Percentiles rank a stretch among this genome's conserved stretches.
These are phyloP conservation scores for Mucor piriformis DNA, from an alignment of 371 early-diverging fungal species.

Conservation along the genomic window DNA sequence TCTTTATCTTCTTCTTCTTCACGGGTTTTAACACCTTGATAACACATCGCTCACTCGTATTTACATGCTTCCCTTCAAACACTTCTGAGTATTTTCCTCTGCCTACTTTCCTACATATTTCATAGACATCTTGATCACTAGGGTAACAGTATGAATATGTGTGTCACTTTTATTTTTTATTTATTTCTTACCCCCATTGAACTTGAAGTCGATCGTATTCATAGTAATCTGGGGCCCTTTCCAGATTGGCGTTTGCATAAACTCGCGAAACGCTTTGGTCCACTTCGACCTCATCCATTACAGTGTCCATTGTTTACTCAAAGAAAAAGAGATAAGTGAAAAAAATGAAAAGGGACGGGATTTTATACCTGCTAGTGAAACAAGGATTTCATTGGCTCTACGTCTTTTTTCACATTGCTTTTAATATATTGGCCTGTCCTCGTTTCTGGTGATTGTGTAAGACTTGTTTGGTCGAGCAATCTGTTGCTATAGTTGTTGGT, in stretches of 20 bases:
- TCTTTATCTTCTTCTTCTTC: conserved; percentile 99
- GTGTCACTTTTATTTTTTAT: not conserved
- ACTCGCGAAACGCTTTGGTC: conserved; percentile 16
- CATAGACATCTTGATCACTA: conserved; percentile 85
- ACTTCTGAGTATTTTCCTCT: conserved; percentile 99
- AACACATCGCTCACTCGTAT: conserved; percentile 80
- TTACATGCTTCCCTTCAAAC: conserved; percentile 93
- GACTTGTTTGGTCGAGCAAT: too few relatives aligned
- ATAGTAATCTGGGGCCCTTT: conserved; percentile 20
- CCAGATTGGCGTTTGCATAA: conserved; percentile 20
- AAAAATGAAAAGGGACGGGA: not conserved
- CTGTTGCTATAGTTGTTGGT: too few relatives aligned
- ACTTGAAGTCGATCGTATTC: conserved; percentile 27
- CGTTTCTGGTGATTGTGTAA: too few relatives aligned
- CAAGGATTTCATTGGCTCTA: too few relatives aligned
- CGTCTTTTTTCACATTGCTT: too few relatives aligned
- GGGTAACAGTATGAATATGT: not conserved
- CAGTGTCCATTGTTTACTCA: not conserved
- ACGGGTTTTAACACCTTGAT: conserved; percentile 99
- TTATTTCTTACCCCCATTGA: conserved; percentile 23
- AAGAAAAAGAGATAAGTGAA: not conserved
- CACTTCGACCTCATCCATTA: not conserved
- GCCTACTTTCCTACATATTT: conserved; percentile 95
- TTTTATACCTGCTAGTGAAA: not conserved
- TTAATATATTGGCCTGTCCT: too few relatives aligned